These are phyloP conservation scores for Onygenales sp. DNA, from an alignment of 2,329 filamentous ascomycete species.

Conservation along the genomic window DNA sequence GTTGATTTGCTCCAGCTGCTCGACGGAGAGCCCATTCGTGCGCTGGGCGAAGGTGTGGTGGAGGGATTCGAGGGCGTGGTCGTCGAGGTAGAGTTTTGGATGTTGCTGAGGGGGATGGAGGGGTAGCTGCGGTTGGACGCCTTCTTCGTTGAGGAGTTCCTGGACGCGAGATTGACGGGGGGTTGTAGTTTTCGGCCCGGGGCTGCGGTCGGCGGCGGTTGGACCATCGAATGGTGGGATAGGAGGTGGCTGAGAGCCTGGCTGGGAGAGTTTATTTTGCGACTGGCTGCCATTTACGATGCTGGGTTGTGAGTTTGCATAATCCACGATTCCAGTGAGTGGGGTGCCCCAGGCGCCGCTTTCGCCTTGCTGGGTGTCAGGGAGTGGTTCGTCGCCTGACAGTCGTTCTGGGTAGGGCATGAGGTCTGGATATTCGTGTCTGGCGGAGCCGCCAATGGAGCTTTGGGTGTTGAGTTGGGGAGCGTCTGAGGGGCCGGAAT, in stretches of 20 bases:
- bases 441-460: constrained; percentile 24
- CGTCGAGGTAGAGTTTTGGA: constrained; percentile 30
- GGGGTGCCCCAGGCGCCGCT: constrained; percentile 19
- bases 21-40: constrained; percentile 73
- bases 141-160: constrained; percentile 7
- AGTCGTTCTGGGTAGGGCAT: constrained; percentile 39
- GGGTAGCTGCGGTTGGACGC: not conserved
- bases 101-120: constrained; percentile 1
- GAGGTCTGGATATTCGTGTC: constrained; percentile 47
- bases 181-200: constrained; percentile 17
- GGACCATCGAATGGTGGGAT: constrained; percentile 30
- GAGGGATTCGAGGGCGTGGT: constrained; percentile 46
- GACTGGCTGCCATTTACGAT: constrained; percentile 27
- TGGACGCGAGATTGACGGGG: constrained; percentile 9
- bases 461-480: constrained; percentile 61
- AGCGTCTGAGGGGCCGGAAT: constrained; percentile 62
- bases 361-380: constrained; percentile 52
- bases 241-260: constrained; percentile 25
- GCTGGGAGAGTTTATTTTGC: constrained; percentile 20
- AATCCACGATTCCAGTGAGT: constrained; percentile 18
- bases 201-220: not conserved
- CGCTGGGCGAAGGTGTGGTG: constrained; percentile 54
- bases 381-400: constrained; percentile 50
- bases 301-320: constrained; percentile 20
- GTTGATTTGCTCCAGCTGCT: constrained; percentile 91